These are phyloP conservation scores for Colletotrichum liaoningense DNA, from an alignment of 2,329 filamentous ascomycete genomes.

Conservation along the genomic window DNA sequence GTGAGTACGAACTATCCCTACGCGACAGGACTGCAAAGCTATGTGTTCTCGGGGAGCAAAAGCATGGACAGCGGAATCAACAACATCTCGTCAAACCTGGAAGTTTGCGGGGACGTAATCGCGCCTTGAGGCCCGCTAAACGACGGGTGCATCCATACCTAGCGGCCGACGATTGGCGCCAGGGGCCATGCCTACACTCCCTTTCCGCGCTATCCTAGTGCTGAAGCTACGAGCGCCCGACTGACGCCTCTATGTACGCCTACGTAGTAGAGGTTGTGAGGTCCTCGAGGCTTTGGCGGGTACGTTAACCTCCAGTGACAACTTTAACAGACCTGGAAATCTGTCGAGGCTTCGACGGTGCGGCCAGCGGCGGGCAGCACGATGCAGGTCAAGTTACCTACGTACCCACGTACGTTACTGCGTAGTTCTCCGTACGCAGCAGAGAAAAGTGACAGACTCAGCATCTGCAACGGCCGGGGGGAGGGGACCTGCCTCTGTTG, in stretches of 20 bases:
- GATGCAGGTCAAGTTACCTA: not conserved
- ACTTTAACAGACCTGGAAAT: too few species aligned
- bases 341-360: not conserved
- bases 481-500: slow-evolving; percentile 15
- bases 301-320: not conserved
- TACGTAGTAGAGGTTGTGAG: too few species aligned
- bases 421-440: too few species aligned
- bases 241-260: not conserved
- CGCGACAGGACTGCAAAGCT: not conserved
- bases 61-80: not conserved
- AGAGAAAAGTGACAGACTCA: not conserved
- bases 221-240: not conserved
- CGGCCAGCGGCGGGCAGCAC: not conserved
- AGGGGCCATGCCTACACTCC: slow-evolving; percentile 11
- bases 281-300: not conserved
- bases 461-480: not conserved
- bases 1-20: too few species aligned
- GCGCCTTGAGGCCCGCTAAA: slow-evolving; percentile 19
- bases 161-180: slow-evolving; percentile 31
- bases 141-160: slow-evolving; percentile 29
- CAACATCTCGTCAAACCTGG: not conserved
- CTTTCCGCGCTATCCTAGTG: not conserved
- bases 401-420: too few species aligned
- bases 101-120: slow-evolving; percentile 8
- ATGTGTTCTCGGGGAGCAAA: not conserved